A percentile compares a stretch with the other conserved stretches of the same genome.
phyloP scores from a whole-genome alignment of 2,329 filamentous ascomycete species.

The Trematosphaeria pertusa region DNA sequence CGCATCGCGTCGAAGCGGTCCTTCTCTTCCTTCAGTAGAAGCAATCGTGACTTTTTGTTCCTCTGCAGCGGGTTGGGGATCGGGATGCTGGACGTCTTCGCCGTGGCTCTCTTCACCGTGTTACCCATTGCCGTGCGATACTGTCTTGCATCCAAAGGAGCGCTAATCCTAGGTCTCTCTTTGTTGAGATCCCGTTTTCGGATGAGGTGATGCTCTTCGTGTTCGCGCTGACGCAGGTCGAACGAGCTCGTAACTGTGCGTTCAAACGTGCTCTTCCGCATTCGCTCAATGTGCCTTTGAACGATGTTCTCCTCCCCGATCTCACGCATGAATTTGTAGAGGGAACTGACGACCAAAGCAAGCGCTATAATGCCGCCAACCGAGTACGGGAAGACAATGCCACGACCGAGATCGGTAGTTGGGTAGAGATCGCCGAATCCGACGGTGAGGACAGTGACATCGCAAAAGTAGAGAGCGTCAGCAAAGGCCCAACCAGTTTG shows the following conservation, averaged over 20 bases:
- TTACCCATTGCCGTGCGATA: slow-evolving; percentile 31
- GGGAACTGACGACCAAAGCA: slow-evolving; percentile 81
- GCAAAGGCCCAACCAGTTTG: slow-evolving; percentile 70
- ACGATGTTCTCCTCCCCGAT: slow-evolving; percentile 69
- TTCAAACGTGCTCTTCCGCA: slow-evolving; percentile 61
- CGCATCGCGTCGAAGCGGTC: slow-evolving; percentile 83
- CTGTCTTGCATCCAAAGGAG: slow-evolving; percentile 29
- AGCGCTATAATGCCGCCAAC: slow-evolving; percentile 84
- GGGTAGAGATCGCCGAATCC: slow-evolving; percentile 63
- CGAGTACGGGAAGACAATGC: slow-evolving; percentile 81
- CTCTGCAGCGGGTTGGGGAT: slow-evolving; percentile 17
- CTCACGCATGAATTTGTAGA: slow-evolving; percentile 70
- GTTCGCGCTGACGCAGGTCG: slow-evolving; percentile 52
- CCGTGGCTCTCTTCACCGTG: slow-evolving; percentile 7
- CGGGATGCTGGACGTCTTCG: slow-evolving; percentile 7
- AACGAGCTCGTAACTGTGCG: slow-evolving; percentile 61
- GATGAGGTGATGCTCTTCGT: slow-evolving; percentile 29
- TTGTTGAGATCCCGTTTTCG: slow-evolving; percentile 21
- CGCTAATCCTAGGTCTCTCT: slow-evolving; percentile 30
- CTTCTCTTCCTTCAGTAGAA: slow-evolving; percentile 65
- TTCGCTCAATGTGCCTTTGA: slow-evolving; percentile 63
- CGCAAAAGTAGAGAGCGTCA: slow-evolving; percentile 65
- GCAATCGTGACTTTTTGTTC: slow-evolving; percentile 52
- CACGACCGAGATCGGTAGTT: slow-evolving; percentile 64
- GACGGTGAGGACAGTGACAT: slow-evolving; percentile 51